Evolutionary conservation across 2,329 filamentous ascomycete species (phyloP).

Genomic region (Aquanectria penicillioides): DNA sequence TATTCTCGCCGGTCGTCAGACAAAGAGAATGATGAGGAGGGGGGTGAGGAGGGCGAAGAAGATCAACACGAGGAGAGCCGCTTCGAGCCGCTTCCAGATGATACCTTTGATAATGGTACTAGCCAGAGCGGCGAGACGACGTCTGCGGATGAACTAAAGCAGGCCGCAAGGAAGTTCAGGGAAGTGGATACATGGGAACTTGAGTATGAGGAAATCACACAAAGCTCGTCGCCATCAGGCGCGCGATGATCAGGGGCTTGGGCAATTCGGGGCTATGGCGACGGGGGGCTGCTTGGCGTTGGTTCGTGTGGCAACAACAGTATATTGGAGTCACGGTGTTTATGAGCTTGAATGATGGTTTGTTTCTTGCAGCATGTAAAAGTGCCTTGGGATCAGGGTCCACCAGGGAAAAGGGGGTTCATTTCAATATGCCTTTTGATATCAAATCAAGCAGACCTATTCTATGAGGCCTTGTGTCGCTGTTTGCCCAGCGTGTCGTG

Average conservation of each 20-base stretch:
- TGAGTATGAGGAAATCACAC: slow-evolving; percentile 71
- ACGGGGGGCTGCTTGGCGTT: slow-evolving; percentile 24
- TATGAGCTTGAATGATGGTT: slow-evolving; percentile 36
- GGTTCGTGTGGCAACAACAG: not conserved
- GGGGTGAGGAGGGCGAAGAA: slow-evolving; percentile 46
- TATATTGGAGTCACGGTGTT: slow-evolving; percentile 27
- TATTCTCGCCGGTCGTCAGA: slow-evolving; percentile 64
- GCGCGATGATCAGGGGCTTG: slow-evolving; percentile 51
- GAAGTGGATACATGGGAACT: slow-evolving; percentile 77
- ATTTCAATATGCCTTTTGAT: slow-evolving; percentile 27
- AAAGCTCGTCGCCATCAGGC: slow-evolving; percentile 63
- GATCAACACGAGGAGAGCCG: slow-evolving; percentile 51
- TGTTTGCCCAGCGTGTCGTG: slow-evolving; percentile 11
- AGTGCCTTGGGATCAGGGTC: slow-evolving; percentile 12
- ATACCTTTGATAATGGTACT: slow-evolving; percentile 51
- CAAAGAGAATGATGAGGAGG: slow-evolving; percentile 65
- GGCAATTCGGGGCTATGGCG: slow-evolving; percentile 4
- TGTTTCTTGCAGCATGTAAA: slow-evolving; percentile 24
- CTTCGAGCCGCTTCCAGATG: slow-evolving; percentile 57
- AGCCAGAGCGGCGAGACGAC: slow-evolving; percentile 50
- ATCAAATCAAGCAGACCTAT: slow-evolving; percentile 33
- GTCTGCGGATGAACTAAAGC: slow-evolving; percentile 65
- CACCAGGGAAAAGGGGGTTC: slow-evolving; percentile 6
- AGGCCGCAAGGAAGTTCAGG: slow-evolving; percentile 70
- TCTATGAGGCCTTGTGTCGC: slow-evolving; percentile 19